Evolutionary conservation across 163 green algal genomes (phyloP).

Genomic region (Chlamydomonas reinhardtii): DNA sequence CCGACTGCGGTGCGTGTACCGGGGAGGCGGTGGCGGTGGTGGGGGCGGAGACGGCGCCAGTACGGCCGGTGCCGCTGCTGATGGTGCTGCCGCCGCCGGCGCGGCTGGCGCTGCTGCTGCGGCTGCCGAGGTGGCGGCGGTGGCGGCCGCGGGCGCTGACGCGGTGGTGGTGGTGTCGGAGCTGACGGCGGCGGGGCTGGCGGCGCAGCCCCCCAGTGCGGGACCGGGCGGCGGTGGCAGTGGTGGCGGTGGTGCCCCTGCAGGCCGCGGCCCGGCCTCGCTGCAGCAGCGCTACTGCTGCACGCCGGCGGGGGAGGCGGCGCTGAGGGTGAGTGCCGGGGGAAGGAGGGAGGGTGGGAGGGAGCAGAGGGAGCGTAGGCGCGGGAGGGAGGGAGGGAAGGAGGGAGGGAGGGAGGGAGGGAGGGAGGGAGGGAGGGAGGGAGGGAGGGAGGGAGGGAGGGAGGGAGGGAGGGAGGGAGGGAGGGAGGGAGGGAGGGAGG

Average conservation of each 20-base stretch:
- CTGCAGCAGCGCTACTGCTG: slow-evolving; percentile 43
- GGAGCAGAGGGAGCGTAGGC: no score
- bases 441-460: no score
- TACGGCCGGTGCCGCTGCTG: background rate
- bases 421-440: no score
- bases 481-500: no score
- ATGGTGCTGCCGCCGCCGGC: background rate
- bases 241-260: no score
- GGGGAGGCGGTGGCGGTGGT: background rate
- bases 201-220: no score
- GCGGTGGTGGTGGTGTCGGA: slow-evolving; percentile 14
- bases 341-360: no score
- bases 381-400: background rate
- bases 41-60: background rate
- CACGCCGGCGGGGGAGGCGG: background rate
- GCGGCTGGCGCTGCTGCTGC: background rate
- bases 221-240: no score
- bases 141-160: background rate
- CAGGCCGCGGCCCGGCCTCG: background rate
- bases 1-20: background rate
- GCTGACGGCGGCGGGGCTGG: background rate
- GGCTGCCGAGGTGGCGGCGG: background rate
- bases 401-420: no score
- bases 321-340: slow-evolving; percentile 1
- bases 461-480: no score